phyloP scores from a whole-genome alignment of 2,329 filamentous ascomycete genomes.

The Ophiocordyceps polyrhachis-furcata region DNA sequence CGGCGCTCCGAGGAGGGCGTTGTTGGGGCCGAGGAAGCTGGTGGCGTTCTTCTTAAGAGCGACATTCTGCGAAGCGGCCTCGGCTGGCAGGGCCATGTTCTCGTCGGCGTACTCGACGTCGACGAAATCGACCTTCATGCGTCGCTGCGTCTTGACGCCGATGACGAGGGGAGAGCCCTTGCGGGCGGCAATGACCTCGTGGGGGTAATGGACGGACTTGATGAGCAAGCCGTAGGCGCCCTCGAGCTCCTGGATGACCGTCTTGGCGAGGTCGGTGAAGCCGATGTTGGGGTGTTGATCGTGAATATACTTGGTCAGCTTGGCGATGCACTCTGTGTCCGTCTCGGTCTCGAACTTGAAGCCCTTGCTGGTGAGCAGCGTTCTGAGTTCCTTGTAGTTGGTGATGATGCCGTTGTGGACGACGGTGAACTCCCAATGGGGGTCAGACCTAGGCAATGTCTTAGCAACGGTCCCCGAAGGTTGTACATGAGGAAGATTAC shows the following conservation, averaged over 20 bases:
- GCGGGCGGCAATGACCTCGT: conserved; percentile 92
- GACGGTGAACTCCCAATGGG: conserved; percentile 87
- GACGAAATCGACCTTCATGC: conserved; percentile 99
- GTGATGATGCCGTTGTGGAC: conserved; percentile 99
- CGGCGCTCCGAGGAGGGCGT: conserved; percentile 56
- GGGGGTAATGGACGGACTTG: conserved; percentile 96
- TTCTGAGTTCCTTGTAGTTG: conserved; percentile 99
- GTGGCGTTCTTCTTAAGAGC: conserved; percentile 77
- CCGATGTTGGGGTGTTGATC: conserved; percentile 86
- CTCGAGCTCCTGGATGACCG: conserved; percentile 94
- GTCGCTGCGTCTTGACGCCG: conserved; percentile 88
- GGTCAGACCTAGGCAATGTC: conserved; percentile 53
- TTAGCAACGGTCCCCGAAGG: conserved; percentile 2
- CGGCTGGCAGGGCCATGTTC: conserved; percentile 64
- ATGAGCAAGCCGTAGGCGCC: conserved; percentile 93
- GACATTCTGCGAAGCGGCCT: conserved; percentile 89
- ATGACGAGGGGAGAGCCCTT: conserved; percentile 97
- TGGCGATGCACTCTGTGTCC: conserved; percentile 97
- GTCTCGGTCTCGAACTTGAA: conserved; percentile 99
- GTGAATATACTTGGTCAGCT: conserved; percentile 95
- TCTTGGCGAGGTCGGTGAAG: conserved; percentile 92
- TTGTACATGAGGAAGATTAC: conserved; percentile 29
- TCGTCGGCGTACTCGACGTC: conserved; percentile 95
- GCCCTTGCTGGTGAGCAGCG: conserved; percentile 79
- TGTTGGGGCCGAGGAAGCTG: conserved; percentile 46